phyloP scores from a whole-genome alignment of 2,329 filamentous ascomycete species.

The Ophiocordyceps australis region DNA sequence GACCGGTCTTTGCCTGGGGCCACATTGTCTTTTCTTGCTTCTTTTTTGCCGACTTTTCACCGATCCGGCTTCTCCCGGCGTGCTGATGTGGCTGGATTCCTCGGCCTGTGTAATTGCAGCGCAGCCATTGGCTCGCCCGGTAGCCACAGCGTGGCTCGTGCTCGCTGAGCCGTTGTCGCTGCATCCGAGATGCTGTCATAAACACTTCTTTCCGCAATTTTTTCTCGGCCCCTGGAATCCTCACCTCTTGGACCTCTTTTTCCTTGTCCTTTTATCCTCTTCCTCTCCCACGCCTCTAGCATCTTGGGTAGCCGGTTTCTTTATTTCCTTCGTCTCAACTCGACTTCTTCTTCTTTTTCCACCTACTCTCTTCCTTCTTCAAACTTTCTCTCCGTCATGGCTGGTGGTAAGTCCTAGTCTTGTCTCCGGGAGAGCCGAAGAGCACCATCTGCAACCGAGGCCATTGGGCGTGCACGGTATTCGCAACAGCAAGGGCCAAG shows the following conservation, averaged over 20 bases:
- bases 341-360: constrained; percentile 2
- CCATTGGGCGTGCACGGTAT: constrained; percentile 6
- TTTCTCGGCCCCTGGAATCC: too few relatives aligned
- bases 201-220: too few relatives aligned
- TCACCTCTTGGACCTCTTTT: background rate
- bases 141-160: constrained; percentile 7
- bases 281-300: constrained; percentile 6
- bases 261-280: constrained; percentile 8
- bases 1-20: too few relatives aligned
- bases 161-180: background rate
- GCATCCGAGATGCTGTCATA: too few relatives aligned
- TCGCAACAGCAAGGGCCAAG: constrained; percentile 1
- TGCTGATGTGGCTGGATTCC: constrained; percentile 4
- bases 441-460: constrained; percentile 3
- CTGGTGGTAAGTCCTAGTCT: constrained; percentile 27
- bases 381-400: constrained; percentile 14
- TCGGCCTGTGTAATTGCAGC: constrained; percentile 13
- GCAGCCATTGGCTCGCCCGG: constrained; percentile 17
- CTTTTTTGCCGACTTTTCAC: constrained; percentile 6
- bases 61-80: constrained; percentile 17
- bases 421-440: too few relatives aligned
- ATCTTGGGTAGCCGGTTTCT: constrained; percentile 1
- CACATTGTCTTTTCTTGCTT: too few relatives aligned
- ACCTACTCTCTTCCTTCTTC: constrained; percentile 2
- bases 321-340: constrained; percentile 4